phyloP scores from a whole-genome alignment of 192 early-diverging fungal species.

The Glomus cerebriforme region DNA sequence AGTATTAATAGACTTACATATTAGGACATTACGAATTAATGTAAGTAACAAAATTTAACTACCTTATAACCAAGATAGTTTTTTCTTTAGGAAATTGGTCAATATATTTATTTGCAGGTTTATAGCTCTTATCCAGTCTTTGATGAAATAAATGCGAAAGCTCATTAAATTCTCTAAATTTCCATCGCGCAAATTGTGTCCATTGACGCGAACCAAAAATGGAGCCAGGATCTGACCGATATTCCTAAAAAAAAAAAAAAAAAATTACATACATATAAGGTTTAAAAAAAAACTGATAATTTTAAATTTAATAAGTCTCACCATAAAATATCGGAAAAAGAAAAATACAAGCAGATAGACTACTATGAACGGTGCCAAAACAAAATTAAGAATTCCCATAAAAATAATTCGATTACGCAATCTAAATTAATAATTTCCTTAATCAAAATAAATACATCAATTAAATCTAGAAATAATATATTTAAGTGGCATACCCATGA shows the following conservation, averaged over 20 bases:
- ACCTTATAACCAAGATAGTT: constrained; percentile 73
- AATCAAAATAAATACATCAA: neutral
- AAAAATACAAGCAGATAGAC: constrained; percentile 78
- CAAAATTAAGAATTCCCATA: constrained; percentile 83
- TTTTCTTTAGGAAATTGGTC: constrained; percentile 89
- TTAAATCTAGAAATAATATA: constrained; percentile 29
- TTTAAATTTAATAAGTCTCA: constrained; percentile 34
- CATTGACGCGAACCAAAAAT: constrained; percentile 76
- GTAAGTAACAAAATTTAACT: neutral
- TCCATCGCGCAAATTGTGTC: constrained; percentile 86
- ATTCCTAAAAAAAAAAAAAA: constrained; percentile 59
- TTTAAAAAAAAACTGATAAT: neutral
- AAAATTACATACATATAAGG: neutral
- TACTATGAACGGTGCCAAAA: constrained; percentile 87
- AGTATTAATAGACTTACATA: neutral
- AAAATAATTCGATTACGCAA: constrained; percentile 78
- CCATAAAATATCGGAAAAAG: constrained; percentile 94
- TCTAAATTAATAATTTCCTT: constrained; percentile 44
- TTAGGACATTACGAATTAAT: no score
- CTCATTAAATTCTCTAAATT: constrained; percentile 98
- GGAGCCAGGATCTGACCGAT: constrained; percentile 77
- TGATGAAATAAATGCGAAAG: constrained; percentile 84
- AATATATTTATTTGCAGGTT: constrained; percentile 79
- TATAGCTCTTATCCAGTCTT: constrained; percentile 75
- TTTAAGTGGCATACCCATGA: constrained; percentile 57